Percentiles rank a stretch among this genome's conserved stretches.
These are phyloP conservation scores for Paratrimastix pyriformis DNA, from an alignment of 78 protist genomes.

Conservation along the genomic window DNA sequence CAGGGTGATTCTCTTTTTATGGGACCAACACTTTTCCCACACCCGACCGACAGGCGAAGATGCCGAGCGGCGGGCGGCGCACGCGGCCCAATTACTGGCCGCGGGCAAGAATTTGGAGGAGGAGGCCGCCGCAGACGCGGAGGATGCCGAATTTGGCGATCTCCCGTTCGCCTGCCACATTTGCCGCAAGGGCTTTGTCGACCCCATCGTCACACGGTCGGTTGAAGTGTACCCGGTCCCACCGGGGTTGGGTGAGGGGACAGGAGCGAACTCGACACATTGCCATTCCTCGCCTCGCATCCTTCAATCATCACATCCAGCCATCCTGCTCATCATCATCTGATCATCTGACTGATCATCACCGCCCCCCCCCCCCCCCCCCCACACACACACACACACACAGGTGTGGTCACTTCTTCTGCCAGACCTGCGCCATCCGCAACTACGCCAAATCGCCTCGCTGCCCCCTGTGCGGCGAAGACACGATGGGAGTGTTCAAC, in stretches of 20 bases:
- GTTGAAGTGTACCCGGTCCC: no score
- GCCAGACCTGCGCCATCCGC: background rate
- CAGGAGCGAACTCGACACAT: no score
- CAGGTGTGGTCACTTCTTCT: background rate
- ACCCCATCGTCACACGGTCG: constrained; percentile 1
- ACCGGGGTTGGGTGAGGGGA: no score
- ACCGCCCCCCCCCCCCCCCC: no score
- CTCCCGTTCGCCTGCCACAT: background rate
- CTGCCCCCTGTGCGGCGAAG: no score
- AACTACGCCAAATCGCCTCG: constrained; percentile 14
- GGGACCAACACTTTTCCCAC: background rate
- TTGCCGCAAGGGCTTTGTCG: constrained; percentile 1
- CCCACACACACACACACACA: background rate
- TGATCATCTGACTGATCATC: no score
- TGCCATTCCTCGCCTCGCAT: no score
- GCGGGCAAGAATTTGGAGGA: background rate
- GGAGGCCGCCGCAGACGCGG: background rate
- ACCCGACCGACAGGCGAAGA: background rate
- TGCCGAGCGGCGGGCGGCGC: background rate
- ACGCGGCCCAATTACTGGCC: background rate
- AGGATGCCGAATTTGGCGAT: background rate
- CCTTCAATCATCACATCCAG: no score
- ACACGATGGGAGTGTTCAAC: no score
- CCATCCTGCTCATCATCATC: no score
- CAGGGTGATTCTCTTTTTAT: background rate